phyloP scores from a whole-genome alignment of 192 early-diverging fungal species.

The Umbelopsis sp. region DNA sequence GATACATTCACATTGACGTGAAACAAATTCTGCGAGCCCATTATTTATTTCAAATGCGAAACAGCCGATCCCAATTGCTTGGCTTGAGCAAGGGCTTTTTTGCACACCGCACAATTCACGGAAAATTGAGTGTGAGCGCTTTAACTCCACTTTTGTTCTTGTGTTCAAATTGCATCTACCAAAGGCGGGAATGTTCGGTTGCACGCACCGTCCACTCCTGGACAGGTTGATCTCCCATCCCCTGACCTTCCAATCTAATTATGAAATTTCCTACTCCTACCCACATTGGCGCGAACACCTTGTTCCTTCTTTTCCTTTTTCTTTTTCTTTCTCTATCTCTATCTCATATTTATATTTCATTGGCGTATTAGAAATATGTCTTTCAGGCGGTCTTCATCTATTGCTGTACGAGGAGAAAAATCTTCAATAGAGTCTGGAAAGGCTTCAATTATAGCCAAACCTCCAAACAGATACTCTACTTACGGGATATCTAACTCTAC shows the following conservation, averaged over 20 bases:
- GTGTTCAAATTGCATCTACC: background rate
- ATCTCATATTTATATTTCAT: background rate
- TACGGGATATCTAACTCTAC: too few relatives aligned
- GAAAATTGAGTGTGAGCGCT: background rate
- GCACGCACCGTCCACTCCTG: background rate
- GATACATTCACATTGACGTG: too few relatives aligned
- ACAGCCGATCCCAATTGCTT: too few relatives aligned
- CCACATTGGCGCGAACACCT: background rate
- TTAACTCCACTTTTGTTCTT: background rate
- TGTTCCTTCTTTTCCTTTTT: background rate
- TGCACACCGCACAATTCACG: background rate
- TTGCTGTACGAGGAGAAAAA: background rate
- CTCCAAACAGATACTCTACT: background rate
- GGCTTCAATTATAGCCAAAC: background rate
- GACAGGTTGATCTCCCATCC: background rate
- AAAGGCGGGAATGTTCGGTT: background rate
- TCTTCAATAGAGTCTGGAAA: slow-evolving; percentile 1
- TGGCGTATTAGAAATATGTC: background rate
- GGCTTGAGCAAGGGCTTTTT: background rate
- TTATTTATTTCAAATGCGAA: too few relatives aligned
- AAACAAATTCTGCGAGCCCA: too few relatives aligned
- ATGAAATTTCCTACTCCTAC: background rate
- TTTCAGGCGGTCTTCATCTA: slow-evolving; percentile 2
- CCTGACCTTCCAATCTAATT: background rate
- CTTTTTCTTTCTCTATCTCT: background rate